Conservation (phyloP, 257 asterid species). For the Penstemon newberryi region DNA sequence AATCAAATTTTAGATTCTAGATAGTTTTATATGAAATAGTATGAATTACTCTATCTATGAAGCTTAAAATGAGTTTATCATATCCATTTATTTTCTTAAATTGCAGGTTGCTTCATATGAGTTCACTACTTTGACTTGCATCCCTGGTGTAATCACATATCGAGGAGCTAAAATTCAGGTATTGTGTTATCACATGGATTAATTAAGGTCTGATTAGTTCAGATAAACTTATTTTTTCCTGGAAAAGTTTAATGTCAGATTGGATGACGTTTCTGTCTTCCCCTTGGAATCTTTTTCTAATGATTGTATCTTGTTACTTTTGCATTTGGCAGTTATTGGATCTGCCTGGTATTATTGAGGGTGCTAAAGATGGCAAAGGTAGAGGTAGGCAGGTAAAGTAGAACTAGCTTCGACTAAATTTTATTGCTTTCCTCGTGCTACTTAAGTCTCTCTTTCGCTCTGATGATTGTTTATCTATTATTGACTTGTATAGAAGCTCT, state of each 20-base stretch:
- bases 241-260: neutral
- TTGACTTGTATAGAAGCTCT: no score
- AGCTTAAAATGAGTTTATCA: conserved; percentile 17
- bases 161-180: conserved; percentile 99
- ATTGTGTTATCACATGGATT: conserved; percentile 17
- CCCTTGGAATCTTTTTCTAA: conserved; percentile 1
- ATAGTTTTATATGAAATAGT: conserved; percentile 4
- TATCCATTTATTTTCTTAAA: conserved; percentile 23
- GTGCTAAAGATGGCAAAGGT: conserved; percentile 99
- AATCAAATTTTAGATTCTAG: neutral
- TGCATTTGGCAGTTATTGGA: conserved; percentile 70
- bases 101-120: conserved; percentile 97
- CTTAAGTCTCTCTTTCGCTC: no score
- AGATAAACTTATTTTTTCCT: neutral
- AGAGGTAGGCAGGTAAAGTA: conserved; percentile 96
- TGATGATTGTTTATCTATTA: no score
- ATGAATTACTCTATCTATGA: neutral
- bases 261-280: neutral
- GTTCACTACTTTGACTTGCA: conserved; percentile 96
- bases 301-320: conserved; percentile 17
- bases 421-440: neutral
- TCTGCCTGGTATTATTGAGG: conserved; percentile 99
- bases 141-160: conserved; percentile 94
- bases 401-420: conserved; percentile 8
- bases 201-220: neutral